phyloP scores from a whole-genome alignment of 2,329 filamentous ascomycete genomes.

The Sporothrix euskadiensis region DNA sequence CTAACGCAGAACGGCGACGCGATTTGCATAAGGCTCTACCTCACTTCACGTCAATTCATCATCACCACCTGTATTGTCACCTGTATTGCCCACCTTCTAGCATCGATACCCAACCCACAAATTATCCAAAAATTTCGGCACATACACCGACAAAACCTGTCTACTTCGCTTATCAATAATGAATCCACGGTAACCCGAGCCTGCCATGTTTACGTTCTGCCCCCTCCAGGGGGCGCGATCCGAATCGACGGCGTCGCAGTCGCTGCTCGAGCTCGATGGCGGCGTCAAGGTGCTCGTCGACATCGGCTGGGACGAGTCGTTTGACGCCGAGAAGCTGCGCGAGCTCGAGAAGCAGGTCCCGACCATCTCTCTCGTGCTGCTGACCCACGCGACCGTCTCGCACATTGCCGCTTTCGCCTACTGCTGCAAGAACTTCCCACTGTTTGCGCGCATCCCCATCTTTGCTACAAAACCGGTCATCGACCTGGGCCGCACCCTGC shows the following conservation, averaged over 20 bases:
- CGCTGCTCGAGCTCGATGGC: constrained; percentile 93
- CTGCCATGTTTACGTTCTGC: constrained; percentile 89
- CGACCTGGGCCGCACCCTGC: constrained; percentile 82
- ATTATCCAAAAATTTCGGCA: too few relatives aligned
- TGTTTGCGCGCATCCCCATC: constrained; percentile 87
- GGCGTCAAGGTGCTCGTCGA: constrained; percentile 94
- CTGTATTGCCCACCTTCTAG: neutral
- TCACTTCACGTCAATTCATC: neutral
- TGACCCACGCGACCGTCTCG: constrained; percentile 89
- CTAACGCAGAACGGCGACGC: constrained; percentile 28
- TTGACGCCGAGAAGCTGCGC: constrained; percentile 77
- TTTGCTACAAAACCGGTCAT: constrained; percentile 95
- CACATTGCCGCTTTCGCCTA: constrained; percentile 94
- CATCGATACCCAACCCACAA: neutral
- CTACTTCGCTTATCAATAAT: neutral
- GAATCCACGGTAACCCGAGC: neutral
- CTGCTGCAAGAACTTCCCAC: constrained; percentile 93
- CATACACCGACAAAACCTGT: neutral
- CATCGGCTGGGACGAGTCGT: constrained; percentile 92
- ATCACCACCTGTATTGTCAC: neutral
- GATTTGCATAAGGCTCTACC: constrained; percentile 24
- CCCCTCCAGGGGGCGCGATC: constrained; percentile 89
- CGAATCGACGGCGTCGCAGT: constrained; percentile 83
- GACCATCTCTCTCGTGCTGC: constrained; percentile 86
- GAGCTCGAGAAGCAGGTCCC: constrained; percentile 91